Evolutionary conservation across 768 basidiomycete species (phyloP).

Genomic region (Serendipita sp.): DNA sequence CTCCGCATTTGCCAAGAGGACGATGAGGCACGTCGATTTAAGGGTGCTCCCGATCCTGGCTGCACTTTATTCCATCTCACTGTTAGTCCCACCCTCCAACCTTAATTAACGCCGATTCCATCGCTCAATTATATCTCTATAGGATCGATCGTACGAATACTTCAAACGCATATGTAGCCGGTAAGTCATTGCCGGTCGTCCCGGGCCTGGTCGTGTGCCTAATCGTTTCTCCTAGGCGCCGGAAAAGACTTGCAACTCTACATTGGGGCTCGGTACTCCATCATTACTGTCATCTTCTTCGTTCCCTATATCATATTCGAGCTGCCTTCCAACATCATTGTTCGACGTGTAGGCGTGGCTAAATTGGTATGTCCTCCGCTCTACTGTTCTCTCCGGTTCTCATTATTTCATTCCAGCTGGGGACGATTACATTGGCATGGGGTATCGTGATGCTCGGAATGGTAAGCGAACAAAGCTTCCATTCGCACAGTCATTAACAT

Average conservation of each 20-base stretch:
- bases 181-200: background rate
- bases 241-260: slow-evolving; percentile 11
- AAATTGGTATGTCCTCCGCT: background rate
- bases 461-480: background rate
- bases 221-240: background rate
- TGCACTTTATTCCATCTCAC: background rate
- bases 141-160: slow-evolving; percentile 5
- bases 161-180: background rate
- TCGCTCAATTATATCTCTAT: background rate
- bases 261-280: slow-evolving; percentile 18
- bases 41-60: slow-evolving; percentile 1
- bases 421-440: slow-evolving; percentile 14
- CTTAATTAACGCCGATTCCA: background rate
- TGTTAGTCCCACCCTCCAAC: background rate
- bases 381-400: background rate
- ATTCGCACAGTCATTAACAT: background rate
- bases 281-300: slow-evolving; percentile 19
- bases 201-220: background rate
- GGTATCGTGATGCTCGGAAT: slow-evolving; percentile 18
- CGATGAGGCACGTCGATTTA: background rate
- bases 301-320: slow-evolving; percentile 17
- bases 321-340: slow-evolving; percentile 18
- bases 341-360: slow-evolving; percentile 14
- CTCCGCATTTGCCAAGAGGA: background rate
- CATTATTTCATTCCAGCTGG: slow-evolving; percentile 13